A percentile compares a stretch with the other conserved stretches of the same genome.
phyloP scores from a whole-genome alignment of 2,329 filamentous ascomycete genomes.

The Septoria linicola region DNA sequence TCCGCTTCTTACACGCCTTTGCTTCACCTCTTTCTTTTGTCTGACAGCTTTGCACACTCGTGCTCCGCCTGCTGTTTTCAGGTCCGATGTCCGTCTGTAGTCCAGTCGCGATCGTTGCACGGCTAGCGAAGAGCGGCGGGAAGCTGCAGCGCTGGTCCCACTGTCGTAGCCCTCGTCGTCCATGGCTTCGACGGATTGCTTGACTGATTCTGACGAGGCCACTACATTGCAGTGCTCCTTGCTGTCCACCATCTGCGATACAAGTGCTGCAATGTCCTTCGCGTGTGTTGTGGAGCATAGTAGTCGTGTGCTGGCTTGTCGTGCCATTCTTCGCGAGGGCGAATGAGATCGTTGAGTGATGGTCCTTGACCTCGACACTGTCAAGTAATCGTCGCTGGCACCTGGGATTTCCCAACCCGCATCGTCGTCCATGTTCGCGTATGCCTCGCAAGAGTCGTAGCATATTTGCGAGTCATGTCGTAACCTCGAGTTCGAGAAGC shows the following conservation, averaged over 20 bases:
- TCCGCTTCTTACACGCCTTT: slow-evolving; percentile 23
- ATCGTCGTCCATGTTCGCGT: slow-evolving; percentile 35
- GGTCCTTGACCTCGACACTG: slow-evolving; percentile 18
- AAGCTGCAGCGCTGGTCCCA: slow-evolving; percentile 19
- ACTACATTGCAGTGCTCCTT: slow-evolving; percentile 44
- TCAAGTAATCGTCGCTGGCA: slow-evolving; percentile 18
- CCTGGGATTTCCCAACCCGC: slow-evolving; percentile 32
- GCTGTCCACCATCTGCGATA: slow-evolving; percentile 43
- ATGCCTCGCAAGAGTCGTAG: slow-evolving; percentile 37
- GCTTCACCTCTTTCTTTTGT: slow-evolving; percentile 25
- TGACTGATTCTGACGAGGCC: neutral
- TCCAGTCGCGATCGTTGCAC: slow-evolving; percentile 18
- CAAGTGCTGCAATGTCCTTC: slow-evolving; percentile 44
- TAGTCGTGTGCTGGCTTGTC: slow-evolving; percentile 43
- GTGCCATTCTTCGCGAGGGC: slow-evolving; percentile 41
- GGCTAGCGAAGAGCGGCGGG: slow-evolving; percentile 27
- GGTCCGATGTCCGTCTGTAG: slow-evolving; percentile 28
- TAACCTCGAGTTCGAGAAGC: slow-evolving; percentile 31
- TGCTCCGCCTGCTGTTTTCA: slow-evolving; percentile 25
- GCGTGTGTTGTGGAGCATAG: slow-evolving; percentile 43
- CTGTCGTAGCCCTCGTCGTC: slow-evolving; percentile 35
- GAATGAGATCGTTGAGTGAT: slow-evolving; percentile 33
- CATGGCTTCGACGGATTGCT: neutral
- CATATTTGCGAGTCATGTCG: slow-evolving; percentile 33
- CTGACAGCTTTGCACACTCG: slow-evolving; percentile 32